Evolutionary conservation across 495 filamentous ascomycete genomes (phyloP).

Genomic region (Aspergillus carlsbadensis): DNA sequence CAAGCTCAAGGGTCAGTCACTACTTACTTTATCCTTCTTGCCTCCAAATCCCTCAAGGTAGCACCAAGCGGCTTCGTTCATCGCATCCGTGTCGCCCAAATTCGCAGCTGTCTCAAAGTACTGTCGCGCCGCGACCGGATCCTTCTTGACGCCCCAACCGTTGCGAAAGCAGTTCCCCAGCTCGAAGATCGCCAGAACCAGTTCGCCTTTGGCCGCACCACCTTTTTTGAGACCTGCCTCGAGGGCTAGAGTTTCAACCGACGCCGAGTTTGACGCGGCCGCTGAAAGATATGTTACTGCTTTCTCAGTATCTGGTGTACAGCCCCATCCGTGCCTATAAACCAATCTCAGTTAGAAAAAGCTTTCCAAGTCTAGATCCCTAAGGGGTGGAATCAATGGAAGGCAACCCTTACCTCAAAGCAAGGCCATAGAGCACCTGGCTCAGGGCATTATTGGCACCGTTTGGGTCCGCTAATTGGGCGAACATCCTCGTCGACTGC

Average conservation of each 20-base stretch:
- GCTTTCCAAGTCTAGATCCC: not conserved
- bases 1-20: conserved; percentile 36
- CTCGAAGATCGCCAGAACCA: conserved; percentile 97
- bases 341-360: conserved; percentile 10
- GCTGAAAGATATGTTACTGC: conserved; percentile 81
- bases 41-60: conserved; percentile 92
- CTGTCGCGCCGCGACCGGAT: conserved; percentile 83
- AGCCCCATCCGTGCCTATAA: conserved; percentile 90
- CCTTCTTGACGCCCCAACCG: conserved; percentile 90
- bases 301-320: conserved; percentile 63
- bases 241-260: conserved; percentile 79
- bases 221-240: conserved; percentile 86
- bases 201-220: conserved; percentile 91
- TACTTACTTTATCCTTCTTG: conserved; percentile 94
- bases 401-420: conserved; percentile 65
- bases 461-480: conserved; percentile 77
- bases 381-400: not conserved
- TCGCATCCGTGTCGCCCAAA: conserved; percentile 92
- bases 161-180: conserved; percentile 91
- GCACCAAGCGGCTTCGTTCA: conserved; percentile 97
- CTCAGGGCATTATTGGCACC: conserved; percentile 89
- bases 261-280: conserved; percentile 88
- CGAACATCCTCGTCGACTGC: conserved; percentile 82
- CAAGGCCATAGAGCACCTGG: conserved; percentile 95
- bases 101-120: conserved; percentile 98